Percentiles rank a stretch among this genome's conserved stretches.
Evolutionary conservation across 371 early-diverging fungal genomes (phyloP).

Genomic region (Blastocladiella emersonii): DNA sequence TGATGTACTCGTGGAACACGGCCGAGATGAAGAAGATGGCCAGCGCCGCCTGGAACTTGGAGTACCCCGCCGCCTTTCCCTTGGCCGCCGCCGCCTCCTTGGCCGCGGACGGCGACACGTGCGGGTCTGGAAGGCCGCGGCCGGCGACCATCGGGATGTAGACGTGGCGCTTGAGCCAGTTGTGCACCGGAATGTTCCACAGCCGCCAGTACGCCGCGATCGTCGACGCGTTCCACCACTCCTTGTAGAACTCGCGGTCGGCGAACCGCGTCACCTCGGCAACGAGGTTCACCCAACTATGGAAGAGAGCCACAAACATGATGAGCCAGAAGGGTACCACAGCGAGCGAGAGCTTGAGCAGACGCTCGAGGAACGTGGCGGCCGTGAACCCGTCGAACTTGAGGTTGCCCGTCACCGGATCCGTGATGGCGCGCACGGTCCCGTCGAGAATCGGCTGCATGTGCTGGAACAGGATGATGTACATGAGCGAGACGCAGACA

Average conservation of each 20-base stretch:
- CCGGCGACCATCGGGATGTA: constrained; percentile 51
- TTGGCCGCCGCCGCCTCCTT: neutral
- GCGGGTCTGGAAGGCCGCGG: neutral
- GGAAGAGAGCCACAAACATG: constrained; percentile 83
- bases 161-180: constrained; percentile 69
- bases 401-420: constrained; percentile 19
- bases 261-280: constrained; percentile 70
- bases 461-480: constrained; percentile 64
- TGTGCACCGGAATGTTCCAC: constrained; percentile 83
- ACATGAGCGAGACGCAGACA: constrained; percentile 54
- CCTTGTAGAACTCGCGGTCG: constrained; percentile 74
- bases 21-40: constrained; percentile 70
- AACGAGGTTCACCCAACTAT: constrained; percentile 59
- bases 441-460: constrained; percentile 73
- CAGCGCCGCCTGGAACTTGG: constrained; percentile 16
- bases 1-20: constrained; percentile 59
- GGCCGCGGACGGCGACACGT: neutral
- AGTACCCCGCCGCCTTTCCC: neutral
- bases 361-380: constrained; percentile 59
- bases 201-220: constrained; percentile 74
- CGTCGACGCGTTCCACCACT: constrained; percentile 84
- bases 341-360: constrained; percentile 68
- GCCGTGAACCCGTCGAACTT: constrained; percentile 19
- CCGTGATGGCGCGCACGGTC: constrained; percentile 49
- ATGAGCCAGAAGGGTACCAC: constrained; percentile 72